Evolutionary conservation across 2,329 filamentous ascomycete genomes (phyloP).

Genomic region (Myriangium duriaei): DNA sequence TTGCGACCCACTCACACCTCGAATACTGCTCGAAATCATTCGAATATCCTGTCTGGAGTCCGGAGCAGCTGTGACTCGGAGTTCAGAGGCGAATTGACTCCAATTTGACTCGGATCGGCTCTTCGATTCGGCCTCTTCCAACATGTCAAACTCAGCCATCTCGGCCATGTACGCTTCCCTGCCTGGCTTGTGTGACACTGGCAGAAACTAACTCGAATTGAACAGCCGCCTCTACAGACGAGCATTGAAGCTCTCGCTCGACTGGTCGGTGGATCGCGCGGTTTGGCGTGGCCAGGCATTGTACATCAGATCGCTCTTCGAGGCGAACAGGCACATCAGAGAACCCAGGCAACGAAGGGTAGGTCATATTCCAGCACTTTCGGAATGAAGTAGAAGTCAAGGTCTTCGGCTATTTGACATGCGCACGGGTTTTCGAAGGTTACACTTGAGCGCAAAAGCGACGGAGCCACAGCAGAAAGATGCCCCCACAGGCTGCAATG

Average conservation of each 20-base stretch:
- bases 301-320: constrained; percentile 90
- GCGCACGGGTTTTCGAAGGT: background rate
- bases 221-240: constrained; percentile 69
- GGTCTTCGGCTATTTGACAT: too few species aligned
- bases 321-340: constrained; percentile 75
- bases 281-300: constrained; percentile 92
- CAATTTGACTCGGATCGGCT: too few species aligned
- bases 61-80: too few species aligned
- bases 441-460: background rate
- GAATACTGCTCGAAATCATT: too few species aligned
- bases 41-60: too few species aligned
- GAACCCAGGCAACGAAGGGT: constrained; percentile 82
- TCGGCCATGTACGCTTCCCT: constrained; percentile 7
- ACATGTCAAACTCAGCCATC: constrained; percentile 12
- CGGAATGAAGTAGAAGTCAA: background rate
- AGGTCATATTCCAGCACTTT: constrained; percentile 22
- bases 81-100: too few species aligned
- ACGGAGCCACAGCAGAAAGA: too few species aligned
- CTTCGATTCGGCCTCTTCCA: too few species aligned
- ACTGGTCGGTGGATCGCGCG: constrained; percentile 88
- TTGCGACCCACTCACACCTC: background rate
- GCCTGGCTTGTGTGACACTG: too few species aligned
- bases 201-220: background rate
- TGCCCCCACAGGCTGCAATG: too few species aligned
- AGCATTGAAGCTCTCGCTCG: constrained; percentile 80